A percentile compares a stretch with the other conserved stretches of the same genome.
These are phyloP conservation scores for Fusarium phyllophilum DNA, from an alignment of 2,329 filamentous ascomycete species.

Conservation along the genomic window DNA sequence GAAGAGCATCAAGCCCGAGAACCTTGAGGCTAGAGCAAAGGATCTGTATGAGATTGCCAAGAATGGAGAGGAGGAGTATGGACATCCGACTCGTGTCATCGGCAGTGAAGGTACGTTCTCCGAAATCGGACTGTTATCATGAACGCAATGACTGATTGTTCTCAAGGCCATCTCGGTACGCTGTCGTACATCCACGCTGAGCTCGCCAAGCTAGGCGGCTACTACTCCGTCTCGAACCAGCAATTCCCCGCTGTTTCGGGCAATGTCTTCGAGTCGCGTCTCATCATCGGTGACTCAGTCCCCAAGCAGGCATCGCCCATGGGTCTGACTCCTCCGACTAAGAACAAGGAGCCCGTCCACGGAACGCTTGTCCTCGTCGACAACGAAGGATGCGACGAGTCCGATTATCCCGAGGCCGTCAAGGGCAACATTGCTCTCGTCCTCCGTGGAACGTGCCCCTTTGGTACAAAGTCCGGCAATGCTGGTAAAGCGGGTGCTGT, in stretches of 20 bases:
- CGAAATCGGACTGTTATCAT: background rate
- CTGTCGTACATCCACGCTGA: constrained; percentile 70
- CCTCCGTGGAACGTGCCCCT: constrained; percentile 74
- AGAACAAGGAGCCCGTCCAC: constrained; percentile 66
- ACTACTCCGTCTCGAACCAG: constrained; percentile 72
- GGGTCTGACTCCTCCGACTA: constrained; percentile 74
- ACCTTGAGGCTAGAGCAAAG: constrained; percentile 68
- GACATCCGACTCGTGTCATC: constrained; percentile 76
- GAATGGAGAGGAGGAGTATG: constrained; percentile 67
- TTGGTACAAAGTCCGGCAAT: constrained; percentile 74
- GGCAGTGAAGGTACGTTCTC: constrained; percentile 66
- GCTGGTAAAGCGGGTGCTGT: constrained; percentile 76
- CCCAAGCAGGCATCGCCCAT: constrained; percentile 65
- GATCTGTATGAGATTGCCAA: constrained; percentile 71
- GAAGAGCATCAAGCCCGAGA: constrained; percentile 63
- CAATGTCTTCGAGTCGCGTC: constrained; percentile 66
- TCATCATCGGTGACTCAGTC: constrained; percentile 65
- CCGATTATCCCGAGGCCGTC: constrained; percentile 70
- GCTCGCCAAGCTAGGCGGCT: constrained; percentile 64
- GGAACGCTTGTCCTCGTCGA: constrained; percentile 69
- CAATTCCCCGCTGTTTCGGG: constrained; percentile 71
- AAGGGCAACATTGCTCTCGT: constrained; percentile 76
- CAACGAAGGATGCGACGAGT: constrained; percentile 70
- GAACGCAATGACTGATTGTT: constrained; percentile 12
- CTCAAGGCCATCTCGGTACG: constrained; percentile 69